phyloP scores from a whole-genome alignment of 1,284 basidiomycete species.

The Rhodotorula sp. region DNA sequence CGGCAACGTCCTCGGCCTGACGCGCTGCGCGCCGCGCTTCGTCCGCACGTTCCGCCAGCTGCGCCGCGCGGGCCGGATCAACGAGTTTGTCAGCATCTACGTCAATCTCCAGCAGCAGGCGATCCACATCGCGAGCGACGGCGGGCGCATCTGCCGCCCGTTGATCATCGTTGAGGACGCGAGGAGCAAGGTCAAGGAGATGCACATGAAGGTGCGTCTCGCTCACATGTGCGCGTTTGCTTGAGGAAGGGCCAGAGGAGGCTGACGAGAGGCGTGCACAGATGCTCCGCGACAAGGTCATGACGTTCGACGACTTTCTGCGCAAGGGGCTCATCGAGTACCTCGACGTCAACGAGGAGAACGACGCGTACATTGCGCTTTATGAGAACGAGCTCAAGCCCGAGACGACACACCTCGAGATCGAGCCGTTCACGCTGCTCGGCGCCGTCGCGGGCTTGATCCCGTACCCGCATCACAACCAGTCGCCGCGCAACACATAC shows the following conservation, averaged over 20 bases:
- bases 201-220: conserved; percentile 73
- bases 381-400: conserved; percentile 85
- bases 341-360: conserved; percentile 98
- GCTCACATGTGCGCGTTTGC: conserved; percentile 5
- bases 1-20: conserved; percentile 92
- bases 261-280: conserved; percentile 48
- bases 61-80: conserved; percentile 85
- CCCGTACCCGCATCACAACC: conserved; percentile 99
- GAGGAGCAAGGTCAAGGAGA: conserved; percentile 71
- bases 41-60: conserved; percentile 88
- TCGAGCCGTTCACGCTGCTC: conserved; percentile 96
- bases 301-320: conserved; percentile 94
- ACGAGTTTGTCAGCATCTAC: conserved; percentile 96
- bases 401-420: conserved; percentile 93
- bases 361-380: conserved; percentile 94
- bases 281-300: conserved; percentile 75
- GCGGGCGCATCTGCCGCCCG: conserved; percentile 95
- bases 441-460: conserved; percentile 98
- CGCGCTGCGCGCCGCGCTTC: conserved; percentile 80
- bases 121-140: conserved; percentile 96
- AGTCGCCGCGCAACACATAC: conserved; percentile 97
- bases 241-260: too few relatives aligned
- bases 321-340: conserved; percentile 97
- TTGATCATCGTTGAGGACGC: conserved; percentile 95
- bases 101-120: conserved; percentile 94